Conservation (phyloP, 106 monocot genomes). For the Xerophyta viscosa region DNA sequence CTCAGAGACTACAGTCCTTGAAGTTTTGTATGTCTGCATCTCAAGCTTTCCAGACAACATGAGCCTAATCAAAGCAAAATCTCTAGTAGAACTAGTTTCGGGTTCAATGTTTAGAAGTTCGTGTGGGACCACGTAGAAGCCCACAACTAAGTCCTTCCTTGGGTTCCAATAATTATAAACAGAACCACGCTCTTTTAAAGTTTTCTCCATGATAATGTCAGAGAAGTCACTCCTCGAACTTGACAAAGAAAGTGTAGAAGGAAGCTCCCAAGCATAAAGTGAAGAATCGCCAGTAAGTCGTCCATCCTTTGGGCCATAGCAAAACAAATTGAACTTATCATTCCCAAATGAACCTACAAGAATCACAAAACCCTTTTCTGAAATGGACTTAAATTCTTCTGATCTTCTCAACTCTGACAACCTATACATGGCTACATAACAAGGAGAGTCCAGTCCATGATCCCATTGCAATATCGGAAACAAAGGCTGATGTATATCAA, state of each 20-base stretch:
- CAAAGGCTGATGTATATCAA: conserved; percentile 35
- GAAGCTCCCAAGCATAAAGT: conserved; percentile 73
- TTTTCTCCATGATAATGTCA: conserved; percentile 23
- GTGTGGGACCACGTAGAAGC: conserved; percentile 45
- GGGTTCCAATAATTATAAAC: conserved; percentile 2
- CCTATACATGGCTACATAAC: conserved; percentile 27
- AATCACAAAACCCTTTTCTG: conserved; percentile 50
- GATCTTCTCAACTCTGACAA: conserved; percentile 51
- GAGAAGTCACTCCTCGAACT: conserved; percentile 13
- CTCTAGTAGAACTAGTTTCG: conserved; percentile 10
- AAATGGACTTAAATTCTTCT: conserved; percentile 22
- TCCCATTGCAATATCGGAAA: conserved; percentile 44
- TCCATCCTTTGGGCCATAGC: conserved; percentile 42
- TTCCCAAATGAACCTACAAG: conserved; percentile 75
- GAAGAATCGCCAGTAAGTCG: conserved; percentile 6
- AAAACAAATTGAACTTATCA: conserved; percentile 49
- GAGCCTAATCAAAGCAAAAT: conserved; percentile 53
- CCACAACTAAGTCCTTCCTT: conserved; percentile 40
- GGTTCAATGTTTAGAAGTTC: conserved; percentile 9
- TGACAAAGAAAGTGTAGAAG: conserved; percentile 47
- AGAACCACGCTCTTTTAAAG: conserved; percentile 5
- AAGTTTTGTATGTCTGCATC: conserved; percentile 48
- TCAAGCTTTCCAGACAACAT: conserved; percentile 71
- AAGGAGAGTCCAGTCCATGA: conserved; percentile 40
- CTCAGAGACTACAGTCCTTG: conserved; percentile 7